Percentiles rank a stretch among this genome's conserved stretches.
These are phyloP conservation scores for Schizosaccharomyces japonicus DNA, from an alignment of 805 yeast genomes.

Conservation along the genomic window DNA sequence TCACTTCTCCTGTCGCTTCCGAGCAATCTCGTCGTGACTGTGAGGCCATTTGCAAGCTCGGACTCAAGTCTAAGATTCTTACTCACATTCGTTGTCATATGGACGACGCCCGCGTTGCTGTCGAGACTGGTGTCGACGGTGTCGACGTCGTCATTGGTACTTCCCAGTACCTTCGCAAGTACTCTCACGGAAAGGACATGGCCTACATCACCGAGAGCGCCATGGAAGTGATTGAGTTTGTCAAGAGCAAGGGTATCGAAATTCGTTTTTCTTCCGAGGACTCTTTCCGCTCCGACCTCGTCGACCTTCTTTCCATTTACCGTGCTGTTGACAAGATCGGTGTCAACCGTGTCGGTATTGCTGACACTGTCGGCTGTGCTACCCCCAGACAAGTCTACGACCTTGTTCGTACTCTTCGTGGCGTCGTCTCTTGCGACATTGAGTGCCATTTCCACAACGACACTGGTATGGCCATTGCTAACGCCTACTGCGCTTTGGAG, in stretches of 20 bases:
- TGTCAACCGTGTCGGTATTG: slow-evolving; percentile 95
- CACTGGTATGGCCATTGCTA: slow-evolving; percentile 96
- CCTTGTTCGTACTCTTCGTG: slow-evolving; percentile 73
- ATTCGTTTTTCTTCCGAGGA: slow-evolving; percentile 93
- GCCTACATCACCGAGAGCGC: slow-evolving; percentile 89
- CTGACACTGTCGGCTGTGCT: slow-evolving; percentile 97
- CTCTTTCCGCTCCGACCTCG: slow-evolving; percentile 89
- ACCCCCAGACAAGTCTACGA: slow-evolving; percentile 98
- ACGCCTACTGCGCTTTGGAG: slow-evolving; percentile 92
- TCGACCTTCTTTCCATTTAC: slow-evolving; percentile 81
- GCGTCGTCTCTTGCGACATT: slow-evolving; percentile 86
- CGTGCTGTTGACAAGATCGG: slow-evolving; percentile 93
- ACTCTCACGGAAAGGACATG: slow-evolving; percentile 97
- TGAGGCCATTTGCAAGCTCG: slow-evolving; percentile 94
- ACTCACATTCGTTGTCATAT: slow-evolving; percentile 96
- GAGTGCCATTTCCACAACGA: slow-evolving; percentile 98
- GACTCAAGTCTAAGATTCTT: slow-evolving; percentile 79
- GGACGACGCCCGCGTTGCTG: slow-evolving; percentile 96
- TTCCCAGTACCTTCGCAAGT: slow-evolving; percentile 79
- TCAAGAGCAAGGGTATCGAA: slow-evolving; percentile 88
- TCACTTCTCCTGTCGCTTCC: slow-evolving; percentile 92
- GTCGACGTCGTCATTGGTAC: slow-evolving; percentile 97
- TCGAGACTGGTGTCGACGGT: slow-evolving; percentile 95
- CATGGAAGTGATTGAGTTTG: slow-evolving; percentile 88
- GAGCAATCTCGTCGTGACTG: slow-evolving; percentile 84